phyloP scores from a whole-genome alignment of 192 early-diverging fungal genomes.

The Coemansia sp. region DNA sequence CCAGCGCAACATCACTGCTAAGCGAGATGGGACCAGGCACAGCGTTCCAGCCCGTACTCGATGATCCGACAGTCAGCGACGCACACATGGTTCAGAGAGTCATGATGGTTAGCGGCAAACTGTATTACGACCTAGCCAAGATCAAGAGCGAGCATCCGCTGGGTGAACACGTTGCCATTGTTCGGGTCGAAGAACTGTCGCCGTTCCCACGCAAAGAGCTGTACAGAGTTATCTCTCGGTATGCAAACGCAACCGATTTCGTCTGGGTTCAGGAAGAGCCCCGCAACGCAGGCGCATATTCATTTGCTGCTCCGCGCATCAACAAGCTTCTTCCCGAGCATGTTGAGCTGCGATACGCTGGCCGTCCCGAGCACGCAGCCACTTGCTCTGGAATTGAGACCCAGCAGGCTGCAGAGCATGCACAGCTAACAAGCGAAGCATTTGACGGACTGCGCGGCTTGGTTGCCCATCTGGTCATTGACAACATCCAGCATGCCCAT shows the following conservation, averaged over 20 bases:
- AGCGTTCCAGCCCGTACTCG: conserved; percentile 78
- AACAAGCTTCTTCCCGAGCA: conserved; percentile 64
- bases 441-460: conserved; percentile 52
- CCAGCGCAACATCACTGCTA: conserved; percentile 67
- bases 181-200: conserved; percentile 89
- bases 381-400: conserved; percentile 75
- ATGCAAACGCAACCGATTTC: conserved; percentile 65
- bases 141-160: conserved; percentile 63
- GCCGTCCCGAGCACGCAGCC: conserved; percentile 68
- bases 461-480: conserved; percentile 43
- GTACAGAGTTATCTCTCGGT: conserved; percentile 61
- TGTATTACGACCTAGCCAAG: conserved; percentile 91
- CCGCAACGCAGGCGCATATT: conserved; percentile 88
- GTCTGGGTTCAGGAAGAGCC: conserved; percentile 90
- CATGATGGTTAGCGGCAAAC: conserved; percentile 85
- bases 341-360: conserved; percentile 66
- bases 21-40: conserved; percentile 88
- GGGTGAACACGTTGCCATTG: conserved; percentile 73
- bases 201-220: conserved; percentile 84
- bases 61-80: conserved; percentile 57
- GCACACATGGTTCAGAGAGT: conserved; percentile 56
- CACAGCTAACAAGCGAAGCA: conserved; percentile 52
- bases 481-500: conserved; percentile 22
- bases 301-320: conserved; percentile 83
- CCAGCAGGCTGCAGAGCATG: conserved; percentile 67